A percentile compares a stretch with the other conserved stretches of the same genome.
phyloP scores from a whole-genome alignment of 805 yeast genomes.

The Schizosaccharomyces pombe region DNA sequence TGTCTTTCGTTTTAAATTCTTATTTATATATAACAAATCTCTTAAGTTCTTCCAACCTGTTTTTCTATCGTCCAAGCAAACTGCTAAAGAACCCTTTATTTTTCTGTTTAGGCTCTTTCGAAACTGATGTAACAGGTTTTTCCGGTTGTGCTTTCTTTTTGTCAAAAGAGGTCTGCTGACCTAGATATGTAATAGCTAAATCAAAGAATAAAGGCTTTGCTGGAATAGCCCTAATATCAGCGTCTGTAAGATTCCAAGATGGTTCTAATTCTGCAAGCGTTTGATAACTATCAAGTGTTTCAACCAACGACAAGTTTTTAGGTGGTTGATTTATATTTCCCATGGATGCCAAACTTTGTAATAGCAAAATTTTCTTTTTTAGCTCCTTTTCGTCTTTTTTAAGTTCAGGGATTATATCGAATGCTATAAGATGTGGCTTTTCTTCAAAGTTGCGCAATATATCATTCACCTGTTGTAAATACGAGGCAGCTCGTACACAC shows the following conservation, averaged over 20 bases:
- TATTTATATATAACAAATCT: not conserved
- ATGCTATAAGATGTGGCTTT: not conserved
- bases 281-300: not conserved
- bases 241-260: not conserved
- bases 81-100: not conserved
- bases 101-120: not conserved
- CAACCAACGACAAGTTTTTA: not conserved
- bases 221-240: slow-evolving; percentile 25
- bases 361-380: not conserved
- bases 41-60: not conserved
- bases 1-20: not conserved
- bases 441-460: not conserved
- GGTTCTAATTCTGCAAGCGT: not conserved
- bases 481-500: not conserved
- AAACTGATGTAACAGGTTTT: not conserved
- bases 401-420: not conserved
- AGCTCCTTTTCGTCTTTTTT: not conserved
- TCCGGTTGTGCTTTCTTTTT: not conserved
- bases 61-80: not conserved
- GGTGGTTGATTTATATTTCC: not conserved
- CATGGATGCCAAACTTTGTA: not conserved
- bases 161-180: slow-evolving; percentile 5
- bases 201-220: slow-evolving; percentile 84
- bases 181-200: slow-evolving; percentile 62
- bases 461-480: not conserved